Evolutionary conservation across 2,329 filamentous ascomycete species (phyloP), one percentile per base, ranked within the genome.

Genomic region (Diaporthe ampelina): DNA sequence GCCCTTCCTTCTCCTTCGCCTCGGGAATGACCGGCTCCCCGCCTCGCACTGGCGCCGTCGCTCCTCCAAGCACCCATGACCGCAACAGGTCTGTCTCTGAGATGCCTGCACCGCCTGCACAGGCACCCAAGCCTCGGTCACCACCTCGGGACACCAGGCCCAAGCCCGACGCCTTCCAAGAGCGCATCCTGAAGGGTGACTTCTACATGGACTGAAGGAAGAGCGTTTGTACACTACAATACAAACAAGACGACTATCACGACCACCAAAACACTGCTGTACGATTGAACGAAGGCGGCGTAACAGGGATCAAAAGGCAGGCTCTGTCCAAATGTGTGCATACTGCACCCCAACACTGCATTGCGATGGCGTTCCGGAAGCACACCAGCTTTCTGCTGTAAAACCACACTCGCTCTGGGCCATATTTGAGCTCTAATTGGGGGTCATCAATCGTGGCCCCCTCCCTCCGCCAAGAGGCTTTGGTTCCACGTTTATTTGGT

Each of bases 161-260:
- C 77, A 97, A 96, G 87, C 95, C 96, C 40, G 97, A 99, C 85
- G 93, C 93, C 76, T 97, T 98, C 86, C 95, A 98, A 84, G 97
- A 99, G 88, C 92, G 97, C 78, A 98, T 99, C 80, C 89, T 99
- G 78, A 97, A 98, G 86, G 97, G 96, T 59, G 97, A 99, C 81
- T 98, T 99, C 80, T 97, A 97, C 86, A 98, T 98, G 95, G 95
- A 98, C 81, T 98, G 88, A 88, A 57, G n/a, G 32, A 4, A 54
- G 6, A 54, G 63, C 48, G 63, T 13, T 67, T 52, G 32, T 54
- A 32, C n/a, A 29, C 15, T 65, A 17, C 15, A 10, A 58, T 37
- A 37, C 24, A 37, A n/a, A 32, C 48, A 52, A 67, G 54, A 67
- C 52, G 32, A 61, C 45, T 56, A 70, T 50, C 35, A 59, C 61